Percentiles rank a stretch among this genome's conserved stretches.
Evolutionary conservation across 208 protist species (phyloP).

Genomic region (Trypanosoma avium): DNA sequence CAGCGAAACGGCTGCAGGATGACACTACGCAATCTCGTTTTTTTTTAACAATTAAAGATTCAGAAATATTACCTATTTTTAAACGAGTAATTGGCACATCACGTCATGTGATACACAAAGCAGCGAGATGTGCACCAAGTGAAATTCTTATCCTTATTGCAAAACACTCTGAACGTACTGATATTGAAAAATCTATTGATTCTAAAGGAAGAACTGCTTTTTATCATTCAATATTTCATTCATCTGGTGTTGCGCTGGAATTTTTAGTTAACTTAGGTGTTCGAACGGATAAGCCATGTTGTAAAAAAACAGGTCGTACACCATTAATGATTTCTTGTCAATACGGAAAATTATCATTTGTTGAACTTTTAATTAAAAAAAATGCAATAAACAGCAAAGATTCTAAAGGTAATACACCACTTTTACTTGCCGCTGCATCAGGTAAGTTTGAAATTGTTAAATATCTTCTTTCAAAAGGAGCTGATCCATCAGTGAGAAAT

Average conservation of each 20-base stretch:
- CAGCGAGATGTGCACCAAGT: slow-evolving; percentile 40
- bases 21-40: slow-evolving; percentile 23
- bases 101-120: slow-evolving; percentile 72
- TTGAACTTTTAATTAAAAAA: slow-evolving; percentile 50
- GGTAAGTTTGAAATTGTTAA: slow-evolving; percentile 62
- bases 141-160: slow-evolving; percentile 55
- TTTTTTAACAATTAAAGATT: slow-evolving; percentile 47
- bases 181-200: slow-evolving; percentile 67
- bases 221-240: slow-evolving; percentile 67
- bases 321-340: slow-evolving; percentile 70
- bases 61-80: slow-evolving; percentile 60
- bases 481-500: slow-evolving; percentile 43
- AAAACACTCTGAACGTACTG: slow-evolving; percentile 45
- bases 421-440: slow-evolving; percentile 66
- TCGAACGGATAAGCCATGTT: slow-evolving; percentile 45
- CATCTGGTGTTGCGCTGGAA: slow-evolving; percentile 36
- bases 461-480: slow-evolving; percentile 58
- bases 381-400: slow-evolving; percentile 36
- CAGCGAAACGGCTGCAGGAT: slow-evolving; percentile 26
- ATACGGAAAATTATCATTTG: slow-evolving; percentile 32
- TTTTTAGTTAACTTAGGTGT: slow-evolving; percentile 53
- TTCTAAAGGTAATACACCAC: slow-evolving; percentile 51
- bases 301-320: slow-evolving; percentile 47
- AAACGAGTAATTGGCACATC: slow-evolving; percentile 38
- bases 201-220: slow-evolving; percentile 49